Percentiles rank a stretch among this genome's conserved stretches.
phyloP scores from a whole-genome alignment of 305 asterid genomes.

The Ilex paraguariensis region DNA sequence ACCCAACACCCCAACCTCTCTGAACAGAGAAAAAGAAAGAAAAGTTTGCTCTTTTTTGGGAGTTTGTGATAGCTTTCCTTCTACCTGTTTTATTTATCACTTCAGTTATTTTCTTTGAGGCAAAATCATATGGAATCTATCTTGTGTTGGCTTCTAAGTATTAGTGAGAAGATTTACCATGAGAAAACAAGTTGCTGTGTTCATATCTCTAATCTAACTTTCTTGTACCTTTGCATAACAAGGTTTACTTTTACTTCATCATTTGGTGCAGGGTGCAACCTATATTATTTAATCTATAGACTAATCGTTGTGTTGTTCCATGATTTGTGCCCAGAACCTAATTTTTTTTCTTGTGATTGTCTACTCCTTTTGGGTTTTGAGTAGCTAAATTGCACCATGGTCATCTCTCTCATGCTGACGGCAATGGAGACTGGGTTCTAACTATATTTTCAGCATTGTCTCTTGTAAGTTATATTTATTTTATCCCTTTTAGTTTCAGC shows the following conservation, averaged over 20 bases:
- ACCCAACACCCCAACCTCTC: no score
- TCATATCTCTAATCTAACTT: no score
- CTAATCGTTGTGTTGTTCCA: slow-evolving; percentile 8
- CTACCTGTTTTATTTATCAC: no score
- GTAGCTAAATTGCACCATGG: slow-evolving; percentile 92
- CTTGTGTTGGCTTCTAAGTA: no score
- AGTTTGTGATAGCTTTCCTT: no score
- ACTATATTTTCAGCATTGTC: slow-evolving; percentile 87
- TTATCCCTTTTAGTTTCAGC: slow-evolving; percentile 4
- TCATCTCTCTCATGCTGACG: slow-evolving; percentile 85
- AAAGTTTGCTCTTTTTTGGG: no score
- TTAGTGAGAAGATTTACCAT: no score
- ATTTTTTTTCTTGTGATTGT: slow-evolving; percentile 17
- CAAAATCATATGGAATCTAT: no score
- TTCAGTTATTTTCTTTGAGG: no score
- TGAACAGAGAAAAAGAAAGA: no score
- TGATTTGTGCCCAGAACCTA: slow-evolving; percentile 4
- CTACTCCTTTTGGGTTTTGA: slow-evolving; percentile 17
- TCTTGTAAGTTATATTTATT: slow-evolving; percentile 51
- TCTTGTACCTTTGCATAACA: neutral
- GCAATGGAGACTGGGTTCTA: slow-evolving; percentile 97
- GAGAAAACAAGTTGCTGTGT: no score
- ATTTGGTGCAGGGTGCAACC: neutral
- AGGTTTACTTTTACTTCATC: neutral
- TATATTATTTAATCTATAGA: neutral